Base-by-base conservation (phyloP, 495 filamentous ascomycete species). In the Podospora fimiseda region DNA sequence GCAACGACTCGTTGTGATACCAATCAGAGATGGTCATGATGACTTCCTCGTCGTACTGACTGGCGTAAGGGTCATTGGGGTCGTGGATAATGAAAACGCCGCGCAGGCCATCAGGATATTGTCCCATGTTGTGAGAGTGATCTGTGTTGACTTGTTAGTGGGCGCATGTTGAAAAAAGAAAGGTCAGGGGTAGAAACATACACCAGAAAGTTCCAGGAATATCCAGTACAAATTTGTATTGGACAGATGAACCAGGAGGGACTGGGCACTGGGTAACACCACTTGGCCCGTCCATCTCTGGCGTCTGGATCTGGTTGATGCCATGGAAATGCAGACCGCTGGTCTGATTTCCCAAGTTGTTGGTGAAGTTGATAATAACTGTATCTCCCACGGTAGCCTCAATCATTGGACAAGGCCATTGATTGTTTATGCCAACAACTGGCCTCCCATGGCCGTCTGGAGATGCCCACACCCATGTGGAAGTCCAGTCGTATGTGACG, bases 301-400 rank as follows among this genome's bases (percentile, higher is more conserved):
- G 80, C 5, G 84, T 85, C 20, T 74, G 76, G 60, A 85, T 76
- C 64, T 89, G 86, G 63, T 78, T 88, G 60, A 92, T 74, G 16
- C 89, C 89, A 64, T 94, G 89, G 65, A 84, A 94, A 71, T 94
- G 89, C 3, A 93, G 68, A 30, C 79, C 80, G 2, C 86, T 85
- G n/a, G 72, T 78, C 62, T 89, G 71, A 60, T 92, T 84, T 6
- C 80, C 84, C 9, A 94, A 75, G n/a, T 77, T 70, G 66, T 94
- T 94, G 55, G 77, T 69, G 53, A 90, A 66, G 56, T 89, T 81
- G 40, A 91, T 75, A 11, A 88, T 67, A 30, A 94, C 61, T 18
- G 72, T 75, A 56, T 93, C 89, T n/a, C 85, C 85, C 49, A 84
- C 74, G 52, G 79, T 78, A 38, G 84, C 84, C 53, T 88, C 76